These are phyloP conservation scores for Coniochaeta ligniaria DNA, from an alignment of 2,329 filamentous ascomycete species.

Conservation along the genomic window DNA sequence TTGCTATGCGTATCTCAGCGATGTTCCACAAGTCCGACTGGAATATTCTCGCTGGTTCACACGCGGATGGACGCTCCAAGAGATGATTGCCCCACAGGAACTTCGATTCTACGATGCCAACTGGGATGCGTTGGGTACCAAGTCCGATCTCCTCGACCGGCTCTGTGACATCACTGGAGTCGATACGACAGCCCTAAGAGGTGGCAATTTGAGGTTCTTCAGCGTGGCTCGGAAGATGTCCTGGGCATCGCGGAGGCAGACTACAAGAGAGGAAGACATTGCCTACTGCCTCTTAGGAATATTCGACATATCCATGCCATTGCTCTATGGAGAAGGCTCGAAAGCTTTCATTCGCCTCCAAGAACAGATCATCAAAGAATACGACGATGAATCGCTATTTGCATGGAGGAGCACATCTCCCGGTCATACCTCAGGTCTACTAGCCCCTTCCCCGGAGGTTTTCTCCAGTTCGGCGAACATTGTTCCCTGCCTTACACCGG, in stretches of 20 bases:
- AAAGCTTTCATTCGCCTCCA: neutral
- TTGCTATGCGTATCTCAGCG: conserved; percentile 14
- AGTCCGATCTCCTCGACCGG: no score
- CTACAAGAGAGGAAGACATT: neutral
- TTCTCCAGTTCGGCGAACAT: no score
- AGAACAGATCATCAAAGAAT: neutral
- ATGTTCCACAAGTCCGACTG: neutral
- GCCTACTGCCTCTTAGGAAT: neutral
- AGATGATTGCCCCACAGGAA: neutral
- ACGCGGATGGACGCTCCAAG: no score
- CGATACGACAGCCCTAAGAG: no score
- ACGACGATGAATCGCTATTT: neutral
- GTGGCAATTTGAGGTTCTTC: no score
- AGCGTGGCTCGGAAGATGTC: neutral
- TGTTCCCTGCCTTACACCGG: no score
- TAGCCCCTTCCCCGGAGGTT: no score
- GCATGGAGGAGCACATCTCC: neutral
- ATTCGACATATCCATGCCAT: neutral
- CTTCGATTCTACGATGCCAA: neutral
- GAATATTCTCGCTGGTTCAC: neutral
- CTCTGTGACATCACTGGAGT: no score
- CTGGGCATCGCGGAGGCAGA: neutral
- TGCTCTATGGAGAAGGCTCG: neutral
- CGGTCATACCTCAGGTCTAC: no score
- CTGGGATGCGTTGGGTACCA: neutral